Evolutionary conservation across 306 rosid genomes (phyloP), one percentile per base, ranked within the genome.

Genomic region (Vigna reflexopilosa): DNA sequence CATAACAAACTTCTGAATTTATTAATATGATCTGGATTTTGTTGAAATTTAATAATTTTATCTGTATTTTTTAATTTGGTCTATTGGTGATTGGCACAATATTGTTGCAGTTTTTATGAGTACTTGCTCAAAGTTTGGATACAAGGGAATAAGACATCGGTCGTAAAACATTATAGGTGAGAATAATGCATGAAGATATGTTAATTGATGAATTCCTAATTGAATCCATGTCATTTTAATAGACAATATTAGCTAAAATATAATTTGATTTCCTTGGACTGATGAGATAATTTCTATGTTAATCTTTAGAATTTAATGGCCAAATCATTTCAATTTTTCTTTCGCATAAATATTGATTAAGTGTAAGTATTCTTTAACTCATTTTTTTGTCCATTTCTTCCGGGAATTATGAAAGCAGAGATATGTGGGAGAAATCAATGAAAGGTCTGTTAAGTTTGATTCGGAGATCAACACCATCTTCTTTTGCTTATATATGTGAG

Each of bases 391-490:
- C 30, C 48, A 4, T 45, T 77, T 32, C 70, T 48, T 63, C 16
- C 14, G 70, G 72, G 76, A 81, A 81, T 86, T 52, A 67, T 73
- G 70, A 74, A 84, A 85, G 75, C 91, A 96, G 99, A 84, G 99
- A 96, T 81, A 96, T 96, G 99, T 96, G 99, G 99, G 99, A 96
- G 89, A 93, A 89, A 69, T 96, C 99, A 63, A 96, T 96, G 99
- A 90, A 74, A 78, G 99, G 99, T 71, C 77, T 93, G 59, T 76
- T 51, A 73, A 87, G 91, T 87, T 86, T 96, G 89, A 76, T 93
- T 67, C 84, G 90, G 89, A 86, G 84, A 83, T 82, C 98, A 66
- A 91, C 94, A 13, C 99, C 99, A 67, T 96, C 98, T 66, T 93
- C 99, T 75, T 96, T 93, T 83, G 32, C 97, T 52, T 96, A 96